These are phyloP conservation scores for Elongisporangium senticosum DNA, from an alignment of 352 stramenopile species.

Conservation along the genomic window DNA sequence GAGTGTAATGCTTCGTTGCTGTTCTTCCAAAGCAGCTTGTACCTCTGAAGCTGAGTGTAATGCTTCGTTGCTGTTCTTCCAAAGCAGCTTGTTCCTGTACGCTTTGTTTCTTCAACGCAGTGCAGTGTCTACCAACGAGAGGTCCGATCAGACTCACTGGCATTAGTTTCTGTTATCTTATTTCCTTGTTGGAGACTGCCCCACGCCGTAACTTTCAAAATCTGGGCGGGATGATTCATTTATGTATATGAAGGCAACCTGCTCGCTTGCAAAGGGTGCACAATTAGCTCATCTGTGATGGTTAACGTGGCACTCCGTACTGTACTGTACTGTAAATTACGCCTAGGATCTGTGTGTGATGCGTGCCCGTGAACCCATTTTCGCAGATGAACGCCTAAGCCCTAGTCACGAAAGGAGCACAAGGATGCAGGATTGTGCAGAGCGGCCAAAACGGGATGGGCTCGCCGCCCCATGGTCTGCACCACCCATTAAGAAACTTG, in stretches of 20 bases:
- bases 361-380: background rate
- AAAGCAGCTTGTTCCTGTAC: background rate
- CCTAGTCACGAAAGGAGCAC: background rate
- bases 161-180: too few species aligned
- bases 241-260: too few species aligned
- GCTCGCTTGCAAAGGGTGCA: background rate
- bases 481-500: background rate
- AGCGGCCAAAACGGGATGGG: background rate
- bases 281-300: background rate
- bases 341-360: too few species aligned
- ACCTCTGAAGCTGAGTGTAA: background rate
- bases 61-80: background rate
- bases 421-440: background rate
- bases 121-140: background rate
- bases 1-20: background rate
- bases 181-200: background rate
- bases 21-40: background rate
- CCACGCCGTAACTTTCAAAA: background rate
- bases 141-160: background rate
- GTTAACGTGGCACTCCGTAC: background rate
- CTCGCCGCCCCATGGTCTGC: background rate
- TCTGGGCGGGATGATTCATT: background rate
- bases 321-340: background rate
- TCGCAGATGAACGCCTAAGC: background rate
- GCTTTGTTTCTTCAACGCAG: background rate